Evolutionary conservation across 2,329 filamentous ascomycete species (phyloP), one percentile per base, ranked within the genome.

Genomic region (Myriosclerotinia curreyana): DNA sequence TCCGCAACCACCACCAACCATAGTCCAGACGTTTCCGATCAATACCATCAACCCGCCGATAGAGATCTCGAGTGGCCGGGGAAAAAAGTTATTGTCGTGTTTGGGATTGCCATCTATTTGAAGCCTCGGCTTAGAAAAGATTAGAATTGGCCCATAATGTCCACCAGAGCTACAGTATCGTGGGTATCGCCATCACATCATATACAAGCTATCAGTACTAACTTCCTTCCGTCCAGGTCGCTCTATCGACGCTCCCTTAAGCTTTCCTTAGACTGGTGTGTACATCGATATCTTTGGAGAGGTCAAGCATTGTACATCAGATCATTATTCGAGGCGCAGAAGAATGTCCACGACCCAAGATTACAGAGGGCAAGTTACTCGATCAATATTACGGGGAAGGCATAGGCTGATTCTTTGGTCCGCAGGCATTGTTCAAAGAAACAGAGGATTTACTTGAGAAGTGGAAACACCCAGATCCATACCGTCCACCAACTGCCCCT

Each of bases 391-490:
- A 28, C 5, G 15, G 25, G 46, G 36, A 28, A 40, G 54, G 42
- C 15, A 22, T 58, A 31, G 49, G 55, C 62, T 69, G 66, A 72
- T 64, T 54, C 5, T 51, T 55, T 64, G n/a, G 52, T 8, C 36
- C 20, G 48, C 69, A 99, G 95, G 86, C 86, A 58, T 78, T 99
- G 65, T 83, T 98, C 69, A 85, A 87, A 67, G 92, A 97, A 79
- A 94, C 95, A 5, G 93, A 98, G 77, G 89, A 89, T 71, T 76
- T 97, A 65, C 80, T 99, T 68, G 86, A 95, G 74, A 90, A 88
- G 77, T 99, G 94, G 94, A 98, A 98, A 80, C 95, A 99, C 75
- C 95, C 95, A 4, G 95, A 99, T 76, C 93, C 95, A 40, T 98
- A 96, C 76, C 82, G 85, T 71, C 86, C 89, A 69, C 95, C 95